phyloP scores from a whole-genome alignment of 1,139 yeast species.

The Kodamaea sp. region DNA sequence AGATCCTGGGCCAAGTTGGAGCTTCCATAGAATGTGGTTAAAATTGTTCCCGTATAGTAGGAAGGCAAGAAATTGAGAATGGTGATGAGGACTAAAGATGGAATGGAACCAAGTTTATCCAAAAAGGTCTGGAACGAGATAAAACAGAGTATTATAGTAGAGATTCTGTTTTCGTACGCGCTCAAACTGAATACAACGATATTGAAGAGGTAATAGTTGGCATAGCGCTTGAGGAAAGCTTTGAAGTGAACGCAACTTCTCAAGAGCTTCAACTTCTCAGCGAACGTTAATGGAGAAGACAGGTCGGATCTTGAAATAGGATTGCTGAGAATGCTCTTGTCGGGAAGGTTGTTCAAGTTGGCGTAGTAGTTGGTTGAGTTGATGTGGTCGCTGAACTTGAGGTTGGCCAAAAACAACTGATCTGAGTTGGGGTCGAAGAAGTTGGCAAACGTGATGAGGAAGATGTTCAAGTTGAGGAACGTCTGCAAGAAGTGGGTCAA shows the following conservation, averaged over 20 bases:
- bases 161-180: conserved; percentile 34
- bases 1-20: conserved; percentile 47
- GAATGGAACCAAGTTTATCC: conserved; percentile 47
- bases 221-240: conserved; percentile 15
- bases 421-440: conserved; percentile 43
- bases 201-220: conserved; percentile 12
- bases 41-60: conserved; percentile 32
- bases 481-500: conserved; percentile 15
- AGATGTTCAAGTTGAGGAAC: conserved; percentile 45
- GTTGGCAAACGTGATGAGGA: conserved; percentile 38
- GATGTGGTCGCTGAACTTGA: conserved; percentile 42
- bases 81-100: conserved; percentile 39
- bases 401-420: conserved; percentile 37
- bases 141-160: conserved; percentile 41
- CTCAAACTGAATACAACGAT: conserved; percentile 13
- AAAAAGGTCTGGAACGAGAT: conserved; percentile 47
- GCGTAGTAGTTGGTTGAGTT: conserved; percentile 22
- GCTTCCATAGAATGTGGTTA: conserved; percentile 50
- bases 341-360: conserved; percentile 16
- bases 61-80: conserved; percentile 36
- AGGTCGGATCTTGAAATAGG: background rate
- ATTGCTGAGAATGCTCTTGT: background rate
- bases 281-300: background rate
- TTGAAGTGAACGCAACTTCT: conserved; percentile 16
- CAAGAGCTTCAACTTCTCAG: background rate